phyloP scores from a whole-genome alignment of 192 early-diverging fungal genomes.

The Coemansia sp. region DNA sequence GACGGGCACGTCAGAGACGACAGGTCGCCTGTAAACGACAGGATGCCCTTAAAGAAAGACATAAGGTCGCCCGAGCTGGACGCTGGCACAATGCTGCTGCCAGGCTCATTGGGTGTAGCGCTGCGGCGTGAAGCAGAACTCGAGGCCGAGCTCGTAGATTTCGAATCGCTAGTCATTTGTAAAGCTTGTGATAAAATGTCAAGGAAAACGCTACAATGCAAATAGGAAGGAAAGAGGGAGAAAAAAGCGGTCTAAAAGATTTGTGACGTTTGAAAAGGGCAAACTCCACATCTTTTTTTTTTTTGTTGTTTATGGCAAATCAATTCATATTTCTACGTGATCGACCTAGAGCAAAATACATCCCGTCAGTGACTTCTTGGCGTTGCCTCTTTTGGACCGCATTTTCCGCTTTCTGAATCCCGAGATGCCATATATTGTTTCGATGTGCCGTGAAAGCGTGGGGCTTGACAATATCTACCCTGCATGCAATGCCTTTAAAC shows the following conservation, averaged over 20 bases:
- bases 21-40: constrained; percentile 78
- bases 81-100: constrained; percentile 55
- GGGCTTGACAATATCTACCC: too few relatives aligned
- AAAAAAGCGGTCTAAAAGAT: not conserved
- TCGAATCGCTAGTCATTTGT: constrained; percentile 43
- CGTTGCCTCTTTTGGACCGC: too few relatives aligned
- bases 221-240: not conserved
- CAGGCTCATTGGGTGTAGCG: constrained; percentile 25
- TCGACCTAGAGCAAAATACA: too few relatives aligned
- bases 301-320: too few relatives aligned
- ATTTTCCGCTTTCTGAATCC: too few relatives aligned
- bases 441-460: too few relatives aligned
- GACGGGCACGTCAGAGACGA: constrained; percentile 77
- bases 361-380: too few relatives aligned
- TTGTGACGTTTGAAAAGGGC: not conserved
- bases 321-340: too few relatives aligned
- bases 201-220: constrained; percentile 5
- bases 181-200: not conserved
- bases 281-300: too few relatives aligned
- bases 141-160: constrained; percentile 31
- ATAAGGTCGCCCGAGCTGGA: constrained; percentile 64
- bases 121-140: constrained; percentile 11
- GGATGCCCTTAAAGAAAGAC: constrained; percentile 65
- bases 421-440: too few relatives aligned
- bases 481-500: too few relatives aligned